Percentiles rank a stretch among this genome's conserved stretches.
Evolutionary conservation across 2,329 filamentous ascomycete species (phyloP).

Genomic region (Alternaria longipes): DNA sequence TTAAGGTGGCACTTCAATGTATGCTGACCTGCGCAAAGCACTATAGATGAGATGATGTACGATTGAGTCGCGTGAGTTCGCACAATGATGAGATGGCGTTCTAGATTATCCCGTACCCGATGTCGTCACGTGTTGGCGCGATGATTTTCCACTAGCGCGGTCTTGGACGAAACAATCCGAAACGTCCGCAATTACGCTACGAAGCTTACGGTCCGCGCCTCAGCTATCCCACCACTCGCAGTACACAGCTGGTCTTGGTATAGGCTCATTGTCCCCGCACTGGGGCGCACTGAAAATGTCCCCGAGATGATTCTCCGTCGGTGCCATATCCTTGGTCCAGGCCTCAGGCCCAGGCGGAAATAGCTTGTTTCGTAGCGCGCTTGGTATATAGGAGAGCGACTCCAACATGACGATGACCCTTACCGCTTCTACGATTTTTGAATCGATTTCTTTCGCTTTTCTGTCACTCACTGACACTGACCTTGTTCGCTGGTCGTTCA

Average conservation of each 20-base stretch:
- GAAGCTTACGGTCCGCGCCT: conserved; percentile 22
- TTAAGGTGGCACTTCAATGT: conserved; percentile 1
- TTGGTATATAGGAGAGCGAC: conserved; percentile 31
- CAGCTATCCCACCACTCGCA: conserved; percentile 29
- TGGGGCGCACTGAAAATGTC: conserved; percentile 25
- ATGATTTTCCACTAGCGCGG: conserved; percentile 30
- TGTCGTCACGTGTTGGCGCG: conserved; percentile 18
- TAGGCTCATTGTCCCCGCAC: conserved; percentile 25
- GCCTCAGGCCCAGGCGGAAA: conserved; percentile 27
- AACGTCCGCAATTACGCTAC: conserved; percentile 37
- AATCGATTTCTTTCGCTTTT: conserved; percentile 27
- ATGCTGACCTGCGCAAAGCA: not conserved
- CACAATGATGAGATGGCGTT: not conserved
- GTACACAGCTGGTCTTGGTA: conserved; percentile 12
- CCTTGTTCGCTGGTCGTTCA: conserved; percentile 47
- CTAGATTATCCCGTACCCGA: conserved; percentile 6
- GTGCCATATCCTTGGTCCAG: conserved; percentile 22
- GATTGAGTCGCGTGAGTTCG: not conserved
- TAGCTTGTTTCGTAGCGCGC: conserved; percentile 32
- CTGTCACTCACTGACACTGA: conserved; percentile 33
- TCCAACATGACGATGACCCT: conserved; percentile 15
- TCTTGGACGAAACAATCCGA: conserved; percentile 37
- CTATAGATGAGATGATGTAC: not conserved
- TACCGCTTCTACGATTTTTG: conserved; percentile 34
- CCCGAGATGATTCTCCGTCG: conserved; percentile 26